Evolutionary conservation across 306 rosid genomes (phyloP).

Genomic region (Trichosanthes truncata): DNA sequence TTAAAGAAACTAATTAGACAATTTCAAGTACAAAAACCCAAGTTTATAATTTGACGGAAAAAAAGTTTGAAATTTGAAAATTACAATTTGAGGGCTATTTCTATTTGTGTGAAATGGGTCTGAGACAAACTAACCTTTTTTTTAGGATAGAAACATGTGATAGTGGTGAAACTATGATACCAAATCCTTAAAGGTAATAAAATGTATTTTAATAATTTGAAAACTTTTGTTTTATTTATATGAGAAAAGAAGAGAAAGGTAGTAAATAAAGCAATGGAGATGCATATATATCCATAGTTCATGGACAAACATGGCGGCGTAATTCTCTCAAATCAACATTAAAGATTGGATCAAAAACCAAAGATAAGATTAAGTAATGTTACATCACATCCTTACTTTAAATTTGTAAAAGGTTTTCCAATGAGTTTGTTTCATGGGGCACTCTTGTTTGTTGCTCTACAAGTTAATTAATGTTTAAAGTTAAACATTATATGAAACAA

Average conservation of each 20-base stretch:
- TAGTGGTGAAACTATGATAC: background rate
- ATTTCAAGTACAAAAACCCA: background rate
- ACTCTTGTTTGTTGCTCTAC: background rate
- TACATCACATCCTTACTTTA: background rate
- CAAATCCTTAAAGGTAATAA: too few species aligned
- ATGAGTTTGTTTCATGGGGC: background rate
- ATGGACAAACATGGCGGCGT: conserved; percentile 7
- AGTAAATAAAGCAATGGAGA: background rate
- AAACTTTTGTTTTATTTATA: background rate
- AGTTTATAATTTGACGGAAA: background rate
- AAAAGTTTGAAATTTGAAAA: background rate
- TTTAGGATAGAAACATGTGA: background rate
- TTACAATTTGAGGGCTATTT: background rate
- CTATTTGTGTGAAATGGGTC: background rate
- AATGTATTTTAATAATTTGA: background rate
- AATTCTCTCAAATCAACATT: conserved; percentile 2
- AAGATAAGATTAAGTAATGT: background rate
- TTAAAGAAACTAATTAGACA: too few species aligned
- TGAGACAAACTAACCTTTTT: background rate
- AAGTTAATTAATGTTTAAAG: background rate
- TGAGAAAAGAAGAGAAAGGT: background rate
- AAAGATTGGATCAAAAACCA: background rate
- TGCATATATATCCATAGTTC: background rate
- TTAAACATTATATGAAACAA: background rate
- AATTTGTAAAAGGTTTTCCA: background rate